Evolutionary conservation across 108 stramenopile genomes (phyloP).

Genomic region (Seminavis robusta): DNA sequence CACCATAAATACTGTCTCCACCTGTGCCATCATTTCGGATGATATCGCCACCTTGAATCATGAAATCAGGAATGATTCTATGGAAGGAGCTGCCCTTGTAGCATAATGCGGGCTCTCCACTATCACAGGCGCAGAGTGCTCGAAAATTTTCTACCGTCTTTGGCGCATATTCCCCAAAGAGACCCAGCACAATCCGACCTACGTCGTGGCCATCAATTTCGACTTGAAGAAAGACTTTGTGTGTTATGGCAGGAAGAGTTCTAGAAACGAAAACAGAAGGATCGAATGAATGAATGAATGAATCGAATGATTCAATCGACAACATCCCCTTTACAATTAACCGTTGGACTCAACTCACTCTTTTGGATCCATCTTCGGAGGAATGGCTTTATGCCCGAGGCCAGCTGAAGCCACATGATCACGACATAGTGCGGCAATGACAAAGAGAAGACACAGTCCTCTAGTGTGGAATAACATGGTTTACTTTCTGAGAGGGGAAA

Average conservation of each 20-base stretch:
- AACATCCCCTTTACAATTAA: not conserved
- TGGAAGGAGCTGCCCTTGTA: conserved; percentile 75
- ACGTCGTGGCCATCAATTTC: conserved; percentile 25
- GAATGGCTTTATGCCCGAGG: conserved; percentile 61
- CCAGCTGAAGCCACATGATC: too few relatives aligned
- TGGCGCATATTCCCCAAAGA: conserved; percentile 90
- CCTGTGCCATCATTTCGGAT: conserved; percentile 91
- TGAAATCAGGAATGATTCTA: conserved; percentile 86
- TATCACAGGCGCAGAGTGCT: conserved; percentile 74
- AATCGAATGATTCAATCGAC: not conserved
- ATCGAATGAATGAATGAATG: not conserved
- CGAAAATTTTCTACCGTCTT: conserved; percentile 91
- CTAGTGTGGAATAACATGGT: too few relatives aligned
- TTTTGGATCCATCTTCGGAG: conserved; percentile 73
- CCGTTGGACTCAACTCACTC: conserved; percentile 34
- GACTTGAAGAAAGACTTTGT: conserved; percentile 72
- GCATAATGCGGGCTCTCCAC: conserved; percentile 61
- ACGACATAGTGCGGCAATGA: too few relatives aligned
- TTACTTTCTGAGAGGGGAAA: too few relatives aligned
- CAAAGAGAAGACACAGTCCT: too few relatives aligned
- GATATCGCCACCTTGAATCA: conserved; percentile 91
- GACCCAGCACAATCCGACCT: conserved; percentile 78
- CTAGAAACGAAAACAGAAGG: conserved; percentile 21
- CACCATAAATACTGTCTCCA: conserved; percentile 89
- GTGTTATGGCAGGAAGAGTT: conserved; percentile 73